phyloP scores from a whole-genome alignment of 2,329 filamentous ascomycete genomes.

The Fusarium gaditjirri region DNA sequence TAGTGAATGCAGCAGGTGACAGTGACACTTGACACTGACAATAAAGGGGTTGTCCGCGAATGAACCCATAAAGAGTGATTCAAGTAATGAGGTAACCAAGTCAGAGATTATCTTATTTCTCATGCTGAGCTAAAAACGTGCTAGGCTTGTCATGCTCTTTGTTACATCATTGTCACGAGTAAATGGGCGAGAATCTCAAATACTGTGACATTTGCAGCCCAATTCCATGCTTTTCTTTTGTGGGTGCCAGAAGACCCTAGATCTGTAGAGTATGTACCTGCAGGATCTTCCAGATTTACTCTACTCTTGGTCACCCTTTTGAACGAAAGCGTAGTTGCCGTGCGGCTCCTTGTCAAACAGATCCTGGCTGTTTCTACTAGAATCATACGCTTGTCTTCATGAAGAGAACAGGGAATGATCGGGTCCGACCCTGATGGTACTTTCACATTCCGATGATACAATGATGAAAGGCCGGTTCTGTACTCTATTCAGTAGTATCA shows the following conservation, averaged over 20 bases:
- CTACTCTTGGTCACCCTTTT: background rate
- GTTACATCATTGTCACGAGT: background rate
- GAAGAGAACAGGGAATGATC: background rate
- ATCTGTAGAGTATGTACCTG: background rate
- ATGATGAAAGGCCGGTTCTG: background rate
- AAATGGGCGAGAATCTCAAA: too few relatives aligned
- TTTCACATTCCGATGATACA: background rate
- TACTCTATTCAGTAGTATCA: background rate
- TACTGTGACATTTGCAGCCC: background rate
- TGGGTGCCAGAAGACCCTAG: background rate
- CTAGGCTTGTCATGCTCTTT: background rate
- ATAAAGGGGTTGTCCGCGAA: background rate
- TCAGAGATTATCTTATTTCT: background rate
- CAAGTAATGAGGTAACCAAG: background rate
- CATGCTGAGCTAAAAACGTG: background rate
- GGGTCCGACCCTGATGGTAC: background rate
- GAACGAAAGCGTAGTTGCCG: too few relatives aligned
- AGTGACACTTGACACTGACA: background rate
- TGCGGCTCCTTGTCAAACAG: background rate
- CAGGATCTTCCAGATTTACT: background rate
- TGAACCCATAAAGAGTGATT: background rate
- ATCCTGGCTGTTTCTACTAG: background rate
- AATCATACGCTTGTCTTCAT: background rate
- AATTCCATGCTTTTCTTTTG: background rate
- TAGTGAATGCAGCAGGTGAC: background rate